phyloP scores from a whole-genome alignment of 169 alveolate genomes.

The Cryptosporidium xiaoi region DNA sequence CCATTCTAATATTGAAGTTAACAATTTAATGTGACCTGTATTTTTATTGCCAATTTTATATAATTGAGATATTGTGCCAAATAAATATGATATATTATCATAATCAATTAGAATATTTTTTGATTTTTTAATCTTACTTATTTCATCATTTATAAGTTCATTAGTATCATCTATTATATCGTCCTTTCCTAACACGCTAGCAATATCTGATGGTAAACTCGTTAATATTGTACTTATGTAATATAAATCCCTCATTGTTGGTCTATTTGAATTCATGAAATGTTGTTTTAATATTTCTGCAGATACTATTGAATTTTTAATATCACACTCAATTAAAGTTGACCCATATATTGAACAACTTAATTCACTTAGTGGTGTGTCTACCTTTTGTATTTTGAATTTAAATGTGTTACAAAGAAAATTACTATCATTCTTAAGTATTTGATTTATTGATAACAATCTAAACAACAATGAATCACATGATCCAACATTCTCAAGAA shows the following conservation, averaged over 20 bases:
- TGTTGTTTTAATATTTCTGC: conserved; percentile 43
- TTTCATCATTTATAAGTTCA: conserved; percentile 31
- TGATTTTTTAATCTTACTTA: conserved; percentile 45
- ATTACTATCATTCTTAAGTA: conserved; percentile 5
- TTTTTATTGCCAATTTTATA: conserved; percentile 15
- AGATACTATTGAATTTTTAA: conserved; percentile 4
- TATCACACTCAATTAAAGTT: conserved; percentile 29
- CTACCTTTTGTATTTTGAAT: conserved; percentile 28
- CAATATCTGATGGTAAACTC: conserved; percentile 34
- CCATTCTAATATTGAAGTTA: conserved; percentile 14
- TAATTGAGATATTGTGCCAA: conserved; percentile 46
- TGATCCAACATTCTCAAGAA: conserved; percentile 23
- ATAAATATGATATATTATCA: conserved; percentile 28
- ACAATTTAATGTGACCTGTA: conserved; percentile 1
- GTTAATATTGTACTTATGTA: conserved; percentile 28
- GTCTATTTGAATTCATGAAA: conserved; percentile 16
- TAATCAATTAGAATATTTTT: not conserved
- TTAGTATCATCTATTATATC: conserved; percentile 53
- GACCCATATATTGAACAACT: conserved; percentile 64
- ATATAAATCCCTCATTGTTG: conserved; percentile 23
- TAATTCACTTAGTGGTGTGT: conserved; percentile 24
- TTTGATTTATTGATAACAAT: not conserved
- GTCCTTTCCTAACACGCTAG: conserved; percentile 29
- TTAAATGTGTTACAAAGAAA: conserved; percentile 33
- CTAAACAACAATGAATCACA: conserved; percentile 53